These are phyloP conservation scores for Diplodia seriata DNA, from an alignment of 2,329 filamentous ascomycete species.

Conservation along the genomic window DNA sequence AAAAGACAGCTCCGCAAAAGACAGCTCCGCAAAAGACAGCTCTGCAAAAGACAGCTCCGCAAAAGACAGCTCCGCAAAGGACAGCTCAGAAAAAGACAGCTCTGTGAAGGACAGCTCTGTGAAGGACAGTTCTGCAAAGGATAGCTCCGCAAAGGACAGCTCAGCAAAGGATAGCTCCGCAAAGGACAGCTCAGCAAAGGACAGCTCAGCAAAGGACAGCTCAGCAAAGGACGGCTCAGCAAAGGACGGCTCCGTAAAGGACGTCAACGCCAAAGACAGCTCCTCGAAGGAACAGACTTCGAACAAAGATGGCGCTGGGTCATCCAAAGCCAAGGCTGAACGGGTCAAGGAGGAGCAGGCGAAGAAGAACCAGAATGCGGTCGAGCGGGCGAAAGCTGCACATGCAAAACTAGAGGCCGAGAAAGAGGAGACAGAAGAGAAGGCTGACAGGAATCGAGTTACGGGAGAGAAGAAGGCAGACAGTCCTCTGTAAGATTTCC, in stretches of 20 bases:
- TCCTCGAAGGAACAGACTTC: slow-evolving; percentile 5
- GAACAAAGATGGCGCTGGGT: slow-evolving; percentile 5
- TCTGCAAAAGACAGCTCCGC: neutral
- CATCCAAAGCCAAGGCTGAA: slow-evolving; percentile 25
- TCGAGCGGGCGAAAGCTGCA: slow-evolving; percentile 11
- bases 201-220: neutral
- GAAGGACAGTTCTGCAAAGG: neutral
- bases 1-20: neutral
- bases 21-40: neutral
- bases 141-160: neutral
- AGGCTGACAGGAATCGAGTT: slow-evolving; percentile 12
- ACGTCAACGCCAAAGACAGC: neutral
- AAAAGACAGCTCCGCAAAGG: neutral
- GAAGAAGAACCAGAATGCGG: slow-evolving; percentile 18
- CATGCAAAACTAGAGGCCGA: slow-evolving; percentile 16
- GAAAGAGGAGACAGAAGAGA: slow-evolving; percentile 2
- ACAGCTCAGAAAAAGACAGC: neutral
- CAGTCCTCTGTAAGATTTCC: slow-evolving; percentile 26
- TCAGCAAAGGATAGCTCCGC: neutral
- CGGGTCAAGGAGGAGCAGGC: slow-evolving; percentile 6
- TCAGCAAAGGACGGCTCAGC: neutral
- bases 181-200: neutral
- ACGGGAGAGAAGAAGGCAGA: slow-evolving; percentile 24
- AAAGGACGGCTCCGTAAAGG: neutral
- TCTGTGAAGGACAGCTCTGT: neutral